phyloP scores from a whole-genome alignment of 306 rosid species.

The Heteromeles arbutifolia region DNA sequence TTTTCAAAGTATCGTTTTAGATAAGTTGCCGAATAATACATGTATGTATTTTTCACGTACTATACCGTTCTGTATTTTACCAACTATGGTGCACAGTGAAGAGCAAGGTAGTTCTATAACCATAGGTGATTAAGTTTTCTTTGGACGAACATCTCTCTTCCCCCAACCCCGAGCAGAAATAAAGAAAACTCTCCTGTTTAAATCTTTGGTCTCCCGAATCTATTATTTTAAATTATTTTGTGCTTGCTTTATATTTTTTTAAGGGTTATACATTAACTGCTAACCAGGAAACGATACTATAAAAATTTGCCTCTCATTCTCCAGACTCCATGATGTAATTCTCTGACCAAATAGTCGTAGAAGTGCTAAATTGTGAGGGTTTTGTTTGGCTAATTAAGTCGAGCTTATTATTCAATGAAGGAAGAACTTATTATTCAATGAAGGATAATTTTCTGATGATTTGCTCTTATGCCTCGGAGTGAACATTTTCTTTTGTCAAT shows the following conservation, averaged over 20 bases:
- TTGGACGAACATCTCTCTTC: background rate
- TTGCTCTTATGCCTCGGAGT: background rate
- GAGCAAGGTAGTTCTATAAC: background rate
- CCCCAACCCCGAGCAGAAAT: background rate
- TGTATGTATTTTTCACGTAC: no score
- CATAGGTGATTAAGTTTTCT: background rate
- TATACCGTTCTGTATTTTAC: no score
- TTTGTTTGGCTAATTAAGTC: background rate
- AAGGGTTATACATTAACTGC: no score
- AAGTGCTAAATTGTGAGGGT: background rate
- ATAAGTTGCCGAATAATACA: no score
- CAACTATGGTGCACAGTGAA: background rate
- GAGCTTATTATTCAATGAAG: background rate
- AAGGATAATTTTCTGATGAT: background rate
- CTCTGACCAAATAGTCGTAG: background rate
- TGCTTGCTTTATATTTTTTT: background rate
- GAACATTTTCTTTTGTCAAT: background rate
- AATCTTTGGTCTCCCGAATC: background rate
- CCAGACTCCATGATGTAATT: background rate
- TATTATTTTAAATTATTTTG: no score
- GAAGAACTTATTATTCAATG: background rate
- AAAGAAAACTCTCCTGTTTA: background rate
- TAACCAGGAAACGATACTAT: background rate
- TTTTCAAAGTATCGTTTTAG: no score
- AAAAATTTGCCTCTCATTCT: background rate